Conservation (phyloP, 2,329 filamentous ascomycete species). For the Aspergillus sp. region DNA sequence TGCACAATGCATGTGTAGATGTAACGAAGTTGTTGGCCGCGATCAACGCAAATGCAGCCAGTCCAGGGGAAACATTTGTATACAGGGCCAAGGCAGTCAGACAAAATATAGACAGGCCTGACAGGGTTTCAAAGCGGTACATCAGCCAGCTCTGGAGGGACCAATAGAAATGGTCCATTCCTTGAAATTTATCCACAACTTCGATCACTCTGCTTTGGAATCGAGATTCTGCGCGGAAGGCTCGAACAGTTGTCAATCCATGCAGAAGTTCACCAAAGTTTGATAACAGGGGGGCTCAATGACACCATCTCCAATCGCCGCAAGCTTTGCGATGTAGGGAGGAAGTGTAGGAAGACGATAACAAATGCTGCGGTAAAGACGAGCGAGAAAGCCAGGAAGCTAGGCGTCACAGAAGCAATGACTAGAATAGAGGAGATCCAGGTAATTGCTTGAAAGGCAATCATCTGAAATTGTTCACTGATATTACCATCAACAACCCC, state of each 20-base stretch:
- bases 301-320: constrained; percentile 86
- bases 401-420: constrained; percentile 72
- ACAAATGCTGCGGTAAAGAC: constrained; percentile 65
- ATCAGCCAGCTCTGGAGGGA: constrained; percentile 79
- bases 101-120: constrained; percentile 67
- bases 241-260: constrained; percentile 79
- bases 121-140: constrained; percentile 70
- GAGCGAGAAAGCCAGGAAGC: constrained; percentile 69
- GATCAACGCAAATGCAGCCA: constrained; percentile 78
- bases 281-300: constrained; percentile 76
- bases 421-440: constrained; percentile 71
- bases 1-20: constrained; percentile 69
- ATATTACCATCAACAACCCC: constrained; percentile 86
- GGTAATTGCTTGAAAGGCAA: constrained; percentile 65
- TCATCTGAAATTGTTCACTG: constrained; percentile 65
- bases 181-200: constrained; percentile 84
- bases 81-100: constrained; percentile 72
- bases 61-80: constrained; percentile 68
- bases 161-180: constrained; percentile 96
- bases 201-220: constrained; percentile 77
- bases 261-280: constrained; percentile 88
- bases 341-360: constrained; percentile 68
- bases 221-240: constrained; percentile 70
- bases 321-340: constrained; percentile 78
- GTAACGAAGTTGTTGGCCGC: constrained; percentile 61